Percentiles rank a stretch among this genome's conserved stretches.
Evolutionary conservation across 805 yeast species (phyloP).

Genomic region (Pichia sporocuriosa): DNA sequence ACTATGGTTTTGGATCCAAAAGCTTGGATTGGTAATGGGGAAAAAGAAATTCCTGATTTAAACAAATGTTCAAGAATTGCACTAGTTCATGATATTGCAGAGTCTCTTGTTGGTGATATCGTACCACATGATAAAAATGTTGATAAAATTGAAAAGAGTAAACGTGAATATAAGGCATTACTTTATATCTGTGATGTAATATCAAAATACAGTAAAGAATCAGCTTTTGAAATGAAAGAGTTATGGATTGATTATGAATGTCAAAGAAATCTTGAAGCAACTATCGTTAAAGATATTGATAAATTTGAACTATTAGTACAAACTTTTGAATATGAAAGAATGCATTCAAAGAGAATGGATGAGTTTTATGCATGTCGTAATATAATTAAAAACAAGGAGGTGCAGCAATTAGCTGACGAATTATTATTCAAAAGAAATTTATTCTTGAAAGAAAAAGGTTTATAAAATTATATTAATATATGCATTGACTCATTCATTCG

Average conservation of each 20-base stretch:
- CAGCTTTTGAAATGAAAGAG: slow-evolving; percentile 58
- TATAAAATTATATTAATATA: slow-evolving; percentile 1
- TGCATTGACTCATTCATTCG: no score
- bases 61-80: slow-evolving; percentile 79
- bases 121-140: slow-evolving; percentile 69
- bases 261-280: slow-evolving; percentile 73
- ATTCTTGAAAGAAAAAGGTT: slow-evolving; percentile 28
- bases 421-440: slow-evolving; percentile 40
- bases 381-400: slow-evolving; percentile 64
- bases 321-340: slow-evolving; percentile 77
- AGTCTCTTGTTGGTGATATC: slow-evolving; percentile 88
- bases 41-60: slow-evolving; percentile 35
- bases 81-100: slow-evolving; percentile 90
- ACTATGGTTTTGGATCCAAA: slow-evolving; percentile 37
- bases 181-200: slow-evolving; percentile 55
- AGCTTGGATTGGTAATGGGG: slow-evolving; percentile 11
- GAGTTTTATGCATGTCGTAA: slow-evolving; percentile 63
- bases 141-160: slow-evolving; percentile 73
- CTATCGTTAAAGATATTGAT: slow-evolving; percentile 89
- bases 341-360: slow-evolving; percentile 50
- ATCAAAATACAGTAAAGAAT: slow-evolving; percentile 53
- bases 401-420: slow-evolving; percentile 61
- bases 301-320: slow-evolving; percentile 81
- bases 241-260: slow-evolving; percentile 89
- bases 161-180: slow-evolving; percentile 72